Conservation (phyloP, 306 rosid genomes). For the Rosa rugosa region DNA sequence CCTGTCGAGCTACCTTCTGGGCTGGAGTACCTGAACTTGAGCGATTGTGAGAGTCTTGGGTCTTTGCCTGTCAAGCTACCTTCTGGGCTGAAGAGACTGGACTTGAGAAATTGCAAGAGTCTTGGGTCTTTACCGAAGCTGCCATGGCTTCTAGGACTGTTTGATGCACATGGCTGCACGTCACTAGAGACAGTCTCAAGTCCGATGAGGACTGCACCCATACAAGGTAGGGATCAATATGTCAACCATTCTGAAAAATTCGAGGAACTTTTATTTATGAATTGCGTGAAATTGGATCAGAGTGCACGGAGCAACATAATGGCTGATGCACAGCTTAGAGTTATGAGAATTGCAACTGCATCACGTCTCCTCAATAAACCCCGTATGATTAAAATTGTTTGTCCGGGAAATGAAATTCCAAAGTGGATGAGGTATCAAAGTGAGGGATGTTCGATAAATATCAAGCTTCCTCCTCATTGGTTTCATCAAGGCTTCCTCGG, state of each 20-base stretch:
- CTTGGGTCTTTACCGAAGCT: not conserved
- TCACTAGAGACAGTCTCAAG: not conserved
- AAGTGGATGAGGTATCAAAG: not conserved
- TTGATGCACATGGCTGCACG: not conserved
- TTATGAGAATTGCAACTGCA: not conserved
- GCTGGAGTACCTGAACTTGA: too few relatives aligned
- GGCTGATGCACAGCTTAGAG: not conserved
- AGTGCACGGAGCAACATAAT: not conserved
- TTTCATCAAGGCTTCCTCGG: not conserved
- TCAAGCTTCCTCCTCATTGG: not conserved
- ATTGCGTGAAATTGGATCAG: not conserved
- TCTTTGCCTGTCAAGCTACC: too few relatives aligned
- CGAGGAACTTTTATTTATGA: accelerated
- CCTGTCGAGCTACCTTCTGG: too few relatives aligned
- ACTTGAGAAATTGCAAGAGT: too few relatives aligned
- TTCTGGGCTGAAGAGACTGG: too few relatives aligned
- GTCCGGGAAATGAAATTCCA: not conserved
- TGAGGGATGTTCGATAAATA: not conserved
- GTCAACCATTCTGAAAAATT: too few relatives aligned
- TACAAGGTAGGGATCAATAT: not conserved
- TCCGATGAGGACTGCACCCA: not conserved
- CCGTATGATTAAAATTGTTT: not conserved
- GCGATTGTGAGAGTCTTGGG: too few relatives aligned
- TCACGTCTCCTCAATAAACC: too few relatives aligned
- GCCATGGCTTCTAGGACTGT: not conserved